Conservation (phyloP, 495 filamentous ascomycete genomes). For the Talaromyces stipitatus region DNA sequence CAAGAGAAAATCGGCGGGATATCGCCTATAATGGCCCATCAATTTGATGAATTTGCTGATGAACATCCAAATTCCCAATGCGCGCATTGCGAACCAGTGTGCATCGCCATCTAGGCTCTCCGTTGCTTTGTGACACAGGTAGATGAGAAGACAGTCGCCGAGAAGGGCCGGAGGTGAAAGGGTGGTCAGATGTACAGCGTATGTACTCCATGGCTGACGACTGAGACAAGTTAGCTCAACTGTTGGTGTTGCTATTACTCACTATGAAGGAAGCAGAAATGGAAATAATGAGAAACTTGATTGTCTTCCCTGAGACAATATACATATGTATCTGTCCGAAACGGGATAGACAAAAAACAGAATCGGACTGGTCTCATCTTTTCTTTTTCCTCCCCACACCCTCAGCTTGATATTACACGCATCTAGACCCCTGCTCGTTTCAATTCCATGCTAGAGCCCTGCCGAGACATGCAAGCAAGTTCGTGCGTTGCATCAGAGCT, state of each 20-base stretch:
- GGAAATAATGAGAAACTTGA: neutral
- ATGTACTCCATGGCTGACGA: slow-evolving; percentile 66
- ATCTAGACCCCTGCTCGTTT: neutral
- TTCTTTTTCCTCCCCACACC: neutral
- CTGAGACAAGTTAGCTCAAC: slow-evolving; percentile 27
- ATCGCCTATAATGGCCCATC: slow-evolving; percentile 61
- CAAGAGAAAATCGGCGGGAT: slow-evolving; percentile 60
- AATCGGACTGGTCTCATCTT: neutral
- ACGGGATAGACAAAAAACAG: neutral
- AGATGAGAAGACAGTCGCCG: slow-evolving; percentile 55
- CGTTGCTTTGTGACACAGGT: slow-evolving; percentile 40
- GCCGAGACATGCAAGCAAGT: neutral
- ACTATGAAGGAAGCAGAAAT: neutral
- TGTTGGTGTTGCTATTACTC: neutral
- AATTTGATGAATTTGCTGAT: slow-evolving; percentile 74
- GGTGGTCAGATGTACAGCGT: slow-evolving; percentile 67
- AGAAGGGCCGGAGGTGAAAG: slow-evolving; percentile 63
- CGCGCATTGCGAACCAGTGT: slow-evolving; percentile 36
- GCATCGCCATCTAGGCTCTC: slow-evolving; percentile 32
- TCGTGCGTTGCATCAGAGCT: neutral
- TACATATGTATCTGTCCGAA: neutral
- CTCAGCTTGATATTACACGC: neutral
- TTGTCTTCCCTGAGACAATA: neutral
- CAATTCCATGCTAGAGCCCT: neutral
- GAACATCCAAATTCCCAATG: slow-evolving; percentile 53